Evolutionary conservation across 768 basidiomycete genomes (phyloP).

Genomic region (Lyophyllum atratum): DNA sequence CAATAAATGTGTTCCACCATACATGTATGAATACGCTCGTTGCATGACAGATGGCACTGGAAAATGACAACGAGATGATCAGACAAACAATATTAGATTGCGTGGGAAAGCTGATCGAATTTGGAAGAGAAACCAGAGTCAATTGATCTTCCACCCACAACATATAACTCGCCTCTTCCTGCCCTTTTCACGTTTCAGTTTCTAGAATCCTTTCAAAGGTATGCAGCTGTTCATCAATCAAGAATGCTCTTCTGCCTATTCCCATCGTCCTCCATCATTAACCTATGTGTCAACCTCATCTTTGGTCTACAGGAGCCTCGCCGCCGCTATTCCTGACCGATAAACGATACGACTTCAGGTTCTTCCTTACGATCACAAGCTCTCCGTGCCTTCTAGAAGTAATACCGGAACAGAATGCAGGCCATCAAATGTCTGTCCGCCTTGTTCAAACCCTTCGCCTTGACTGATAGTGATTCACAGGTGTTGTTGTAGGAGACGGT

Average conservation of each 20-base stretch:
- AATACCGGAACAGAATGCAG: constrained; percentile 61
- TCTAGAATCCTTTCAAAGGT: constrained; percentile 18
- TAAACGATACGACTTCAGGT: constrained; percentile 22
- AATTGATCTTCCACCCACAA: constrained; percentile 23
- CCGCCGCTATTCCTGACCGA: constrained; percentile 17
- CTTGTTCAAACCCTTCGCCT: constrained; percentile 12
- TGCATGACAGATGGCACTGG: constrained; percentile 5
- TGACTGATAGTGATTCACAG: constrained; percentile 48
- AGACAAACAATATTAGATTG: constrained; percentile 18
- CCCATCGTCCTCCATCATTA: constrained; percentile 4
- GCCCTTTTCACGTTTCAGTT: constrained; percentile 15
- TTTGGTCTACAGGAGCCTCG: constrained; percentile 13
- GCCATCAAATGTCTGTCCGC: constrained; percentile 80
- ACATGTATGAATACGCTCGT: background rate
- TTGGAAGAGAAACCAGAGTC: constrained; percentile 19
- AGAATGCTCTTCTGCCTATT: background rate
- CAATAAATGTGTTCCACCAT: constrained; percentile 13
- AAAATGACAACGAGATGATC: constrained; percentile 7
- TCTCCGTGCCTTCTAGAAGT: constrained; percentile 19
- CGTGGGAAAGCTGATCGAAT: constrained; percentile 27
- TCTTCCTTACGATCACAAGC: constrained; percentile 16
- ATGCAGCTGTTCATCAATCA: constrained; percentile 7
- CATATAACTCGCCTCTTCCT: constrained; percentile 20
- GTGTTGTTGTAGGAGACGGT: constrained; percentile 98
- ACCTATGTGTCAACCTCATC: constrained; percentile 11